These are phyloP conservation scores for Pugionium dolabratum DNA, from an alignment of 345 rosid genomes.

Conservation along the genomic window DNA sequence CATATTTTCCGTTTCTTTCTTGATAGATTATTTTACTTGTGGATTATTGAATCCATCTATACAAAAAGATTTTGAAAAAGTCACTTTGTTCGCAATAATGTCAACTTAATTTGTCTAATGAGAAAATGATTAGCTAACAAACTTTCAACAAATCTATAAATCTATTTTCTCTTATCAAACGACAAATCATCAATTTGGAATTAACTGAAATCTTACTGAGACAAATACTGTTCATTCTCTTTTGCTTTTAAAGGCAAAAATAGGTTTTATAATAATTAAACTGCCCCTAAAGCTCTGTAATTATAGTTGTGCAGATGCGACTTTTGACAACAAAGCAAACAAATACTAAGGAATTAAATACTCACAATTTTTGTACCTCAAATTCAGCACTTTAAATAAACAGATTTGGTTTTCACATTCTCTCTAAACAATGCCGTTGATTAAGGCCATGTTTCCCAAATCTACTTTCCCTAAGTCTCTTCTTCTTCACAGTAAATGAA, in stretches of 20 bases:
- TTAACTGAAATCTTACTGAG: background rate
- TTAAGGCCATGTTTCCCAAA: conserved; percentile 26
- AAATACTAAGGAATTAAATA: conserved; percentile 20
- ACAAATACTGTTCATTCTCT: background rate
- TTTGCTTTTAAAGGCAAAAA: background rate
- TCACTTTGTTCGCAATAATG: conserved; percentile 21
- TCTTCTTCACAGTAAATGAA: no score
- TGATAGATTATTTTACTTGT: no score
- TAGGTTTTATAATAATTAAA: background rate
- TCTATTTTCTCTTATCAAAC: conserved; percentile 28
- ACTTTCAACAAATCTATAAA: conserved; percentile 36
- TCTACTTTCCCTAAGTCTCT: background rate
- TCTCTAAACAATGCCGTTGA: conserved; percentile 37
- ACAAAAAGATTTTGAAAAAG: conserved; percentile 20
- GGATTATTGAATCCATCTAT: no score
- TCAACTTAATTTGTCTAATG: conserved; percentile 31
- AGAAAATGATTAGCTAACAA: conserved; percentile 40
- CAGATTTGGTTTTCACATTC: conserved; percentile 19
- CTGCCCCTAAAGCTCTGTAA: conserved; percentile 19
- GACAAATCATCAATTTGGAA: conserved; percentile 12
- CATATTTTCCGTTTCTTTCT: no score
- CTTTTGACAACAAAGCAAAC: conserved; percentile 30
- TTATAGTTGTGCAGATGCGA: conserved; percentile 22
- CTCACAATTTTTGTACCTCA: conserved; percentile 8
- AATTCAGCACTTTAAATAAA: conserved; percentile 16